Base-by-base conservation (phyloP, 306 rosid species). In the Pachyrhizus erosus region DNA sequence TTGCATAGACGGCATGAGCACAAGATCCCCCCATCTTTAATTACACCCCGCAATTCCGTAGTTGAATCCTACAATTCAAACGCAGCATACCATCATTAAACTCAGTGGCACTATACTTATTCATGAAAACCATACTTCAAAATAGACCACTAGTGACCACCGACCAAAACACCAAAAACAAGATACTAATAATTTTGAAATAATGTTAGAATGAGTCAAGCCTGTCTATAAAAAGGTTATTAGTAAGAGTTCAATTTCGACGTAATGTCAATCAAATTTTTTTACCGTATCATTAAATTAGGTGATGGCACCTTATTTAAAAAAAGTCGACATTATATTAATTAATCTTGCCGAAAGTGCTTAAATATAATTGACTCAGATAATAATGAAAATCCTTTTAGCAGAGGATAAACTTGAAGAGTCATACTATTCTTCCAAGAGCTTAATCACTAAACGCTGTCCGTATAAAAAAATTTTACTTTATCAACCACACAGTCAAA, bases 1-100 rank as follows among this genome's bases (percentile, higher is more conserved):
- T 93, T 84, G 94, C 99, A 96, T 27, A 89, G 65, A 42, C 76
- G 57, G 82, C 99, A 96, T 0, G 89, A 91, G 83, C 99, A 96
- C 88, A 91, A 84, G 87, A 96, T 96, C 52, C 99, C 99, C 37
- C 98, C 97, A 62, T 89, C 92, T 70, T 60, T 86, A 77, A 96
- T 93, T 43, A 86, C 88, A 73, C 99, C 99, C 29, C 93, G 90
- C 61, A 93, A 81, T 84, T 93, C 94, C 60, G 86, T 80, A 52
- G 90, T 91, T 80, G 84, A 84, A 72, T 86, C 98, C 99, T 96
- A 90, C 80, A 84, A 87, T 58, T 84, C 66, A 57, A 66, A 13
- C n/a, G 0, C 57, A 54, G 69, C 54, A 81, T 62, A 18, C 14
- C 26, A 43, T 40, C 49, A 85, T 42, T 70, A 70, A 76, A 61